These are phyloP conservation scores for Trichoderma sp. DNA, from an alignment of 2,329 filamentous ascomycete species.

Conservation along the genomic window DNA sequence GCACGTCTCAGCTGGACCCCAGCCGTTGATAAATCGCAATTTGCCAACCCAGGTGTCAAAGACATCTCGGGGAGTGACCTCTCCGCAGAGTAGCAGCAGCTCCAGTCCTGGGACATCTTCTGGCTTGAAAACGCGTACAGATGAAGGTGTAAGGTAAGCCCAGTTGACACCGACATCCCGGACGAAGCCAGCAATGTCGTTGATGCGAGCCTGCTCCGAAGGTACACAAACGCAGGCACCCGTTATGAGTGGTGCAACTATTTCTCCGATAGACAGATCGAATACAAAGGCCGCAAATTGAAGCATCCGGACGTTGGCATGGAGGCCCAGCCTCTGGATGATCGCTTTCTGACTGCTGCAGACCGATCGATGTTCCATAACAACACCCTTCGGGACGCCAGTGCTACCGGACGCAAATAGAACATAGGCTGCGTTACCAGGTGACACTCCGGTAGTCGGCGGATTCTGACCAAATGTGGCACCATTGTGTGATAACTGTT, in stretches of 20 bases:
- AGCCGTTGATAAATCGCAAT: slow-evolving; percentile 29
- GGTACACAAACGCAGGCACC: slow-evolving; percentile 21
- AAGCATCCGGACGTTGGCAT: slow-evolving; percentile 15
- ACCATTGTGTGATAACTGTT: not conserved
- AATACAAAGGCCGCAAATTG: slow-evolving; percentile 23
- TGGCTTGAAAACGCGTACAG: not conserved
- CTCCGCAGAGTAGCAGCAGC: slow-evolving; percentile 27
- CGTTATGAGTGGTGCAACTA: slow-evolving; percentile 20
- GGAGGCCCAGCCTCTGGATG: slow-evolving; percentile 3
- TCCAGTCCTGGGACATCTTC: slow-evolving; percentile 23
- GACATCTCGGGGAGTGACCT: slow-evolving; percentile 22
- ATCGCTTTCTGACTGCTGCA: slow-evolving; percentile 22
- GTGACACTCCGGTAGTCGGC: not conserved
- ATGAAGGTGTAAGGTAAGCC: slow-evolving; percentile 17
- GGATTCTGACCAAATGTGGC: not conserved
- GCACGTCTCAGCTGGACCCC: slow-evolving; percentile 31
- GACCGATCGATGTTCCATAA: slow-evolving; percentile 31
- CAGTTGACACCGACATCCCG: slow-evolving; percentile 15
- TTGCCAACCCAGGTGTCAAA: slow-evolving; percentile 27
- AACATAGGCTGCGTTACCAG: slow-evolving; percentile 30
- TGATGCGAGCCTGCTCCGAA: slow-evolving; percentile 16
- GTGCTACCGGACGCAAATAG: slow-evolving; percentile 36
- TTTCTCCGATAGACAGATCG: slow-evolving; percentile 21
- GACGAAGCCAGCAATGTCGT: slow-evolving; percentile 18
- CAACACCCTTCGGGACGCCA: slow-evolving; percentile 34